Base-by-base conservation (phyloP, 768 basidiomycete genomes). In the Russula sp. region DNA sequence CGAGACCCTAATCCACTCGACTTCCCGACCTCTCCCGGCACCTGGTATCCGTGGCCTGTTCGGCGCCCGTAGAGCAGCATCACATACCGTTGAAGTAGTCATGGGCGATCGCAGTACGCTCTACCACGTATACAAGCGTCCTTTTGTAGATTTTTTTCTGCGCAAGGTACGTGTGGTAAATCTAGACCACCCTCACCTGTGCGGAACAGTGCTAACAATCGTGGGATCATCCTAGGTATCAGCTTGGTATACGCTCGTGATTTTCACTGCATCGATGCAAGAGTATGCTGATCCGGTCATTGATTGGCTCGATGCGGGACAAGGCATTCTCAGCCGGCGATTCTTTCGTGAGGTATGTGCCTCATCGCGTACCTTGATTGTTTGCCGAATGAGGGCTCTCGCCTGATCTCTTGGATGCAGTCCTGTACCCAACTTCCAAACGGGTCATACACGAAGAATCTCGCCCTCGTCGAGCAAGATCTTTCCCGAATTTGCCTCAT, bases 281-380 rank as follows among this genome's bases (percentile, higher is more conserved):
- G 97, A 99, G 75, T 99, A 99, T 73, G 97, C 97, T 64, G 97
- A 99, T 77, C 97, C 97, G 0, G 95, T 99, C 34, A 99, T 99
- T 67, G 97, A 99, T 75, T 99, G 97, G 97, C 77, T 99, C 57
- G 97, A 99, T 71, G 93, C 88, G 58, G 93, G 94, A 4, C 83
- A 93, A 48, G 95, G 94, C 18, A 90, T 98, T 60, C 83, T 99
- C 39, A 83, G 80, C 2, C 88, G 90, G 64, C 85, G 94, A 39
- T 79, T 97, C 65, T 99, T 98, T 75, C 85, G 97, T 64, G 93
- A 97, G 78, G 90, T 90, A 57, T 60, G 47, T 38, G 11, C 20
- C 20, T 25, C 38, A n/a, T 48, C 38, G 7, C 41, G 20, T 34
- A 35, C 34, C 32, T 50, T 50, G 7, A 59, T 41, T 52, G 22